A percentile compares a stretch with the other conserved stretches of the same genome.
These are phyloP conservation scores for Kwoniella sp. DNA, from an alignment of 768 basidiomycete genomes.

Conservation along the genomic window DNA sequence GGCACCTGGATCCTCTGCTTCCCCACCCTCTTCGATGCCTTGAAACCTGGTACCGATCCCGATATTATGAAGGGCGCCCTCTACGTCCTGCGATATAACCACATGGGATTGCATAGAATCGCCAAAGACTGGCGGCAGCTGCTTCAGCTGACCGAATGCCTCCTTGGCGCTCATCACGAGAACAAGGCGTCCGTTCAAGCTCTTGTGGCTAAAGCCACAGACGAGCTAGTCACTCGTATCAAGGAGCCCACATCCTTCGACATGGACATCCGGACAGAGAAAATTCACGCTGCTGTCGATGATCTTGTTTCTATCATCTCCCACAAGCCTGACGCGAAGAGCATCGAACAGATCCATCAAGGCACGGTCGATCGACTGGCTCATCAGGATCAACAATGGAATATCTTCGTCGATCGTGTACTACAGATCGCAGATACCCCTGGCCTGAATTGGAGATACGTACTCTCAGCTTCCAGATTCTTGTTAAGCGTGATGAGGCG, in stretches of 20 bases:
- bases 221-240: constrained; percentile 42
- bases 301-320: constrained; percentile 15
- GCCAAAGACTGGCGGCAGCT: constrained; percentile 67
- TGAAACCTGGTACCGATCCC: constrained; percentile 70
- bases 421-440: constrained; percentile 35
- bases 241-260: constrained; percentile 34
- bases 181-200: constrained; percentile 65
- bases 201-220: constrained; percentile 43
- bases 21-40: constrained; percentile 55
- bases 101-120: constrained; percentile 62
- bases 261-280: constrained; percentile 27
- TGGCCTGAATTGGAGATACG: constrained; percentile 45
- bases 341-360: constrained; percentile 26
- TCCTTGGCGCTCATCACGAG: constrained; percentile 77
- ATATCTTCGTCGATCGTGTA: constrained; percentile 36
- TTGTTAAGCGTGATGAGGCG: constrained; percentile 35
- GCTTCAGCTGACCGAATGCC: constrained; percentile 62
- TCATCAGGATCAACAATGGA: constrained; percentile 33
- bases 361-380: constrained; percentile 16
- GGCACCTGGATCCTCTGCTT: constrained; percentile 56
- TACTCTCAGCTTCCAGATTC: constrained; percentile 34
- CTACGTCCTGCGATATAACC: constrained; percentile 70
- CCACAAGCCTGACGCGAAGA: constrained; percentile 20
- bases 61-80: constrained; percentile 91
- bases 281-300: constrained; percentile 32